Evolutionary conservation across 768 basidiomycete species (phyloP).

Genomic region (Hygrophorus pudorinus): DNA sequence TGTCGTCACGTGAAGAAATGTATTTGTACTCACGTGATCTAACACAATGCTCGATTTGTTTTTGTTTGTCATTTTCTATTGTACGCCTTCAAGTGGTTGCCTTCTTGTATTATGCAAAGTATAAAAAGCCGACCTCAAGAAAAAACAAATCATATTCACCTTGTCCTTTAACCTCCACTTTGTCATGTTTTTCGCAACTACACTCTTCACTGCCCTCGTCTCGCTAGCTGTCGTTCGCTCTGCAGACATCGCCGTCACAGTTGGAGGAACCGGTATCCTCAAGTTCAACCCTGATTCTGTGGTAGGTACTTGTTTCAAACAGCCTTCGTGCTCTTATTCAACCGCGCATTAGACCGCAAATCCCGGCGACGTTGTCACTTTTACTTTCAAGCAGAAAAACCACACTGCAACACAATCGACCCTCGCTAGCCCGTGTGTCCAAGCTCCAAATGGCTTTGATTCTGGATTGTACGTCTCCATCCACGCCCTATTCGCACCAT

Average conservation of each 20-base stretch:
- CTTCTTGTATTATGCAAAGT: too few species aligned
- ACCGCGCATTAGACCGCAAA: constrained; percentile 27
- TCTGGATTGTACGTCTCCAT: constrained; percentile 44
- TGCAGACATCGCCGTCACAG: constrained; percentile 32
- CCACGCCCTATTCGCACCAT: neutral
- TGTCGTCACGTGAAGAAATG: too few species aligned
- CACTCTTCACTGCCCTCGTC: constrained; percentile 7
- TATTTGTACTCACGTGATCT: too few species aligned
- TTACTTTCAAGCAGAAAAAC: constrained; percentile 47
- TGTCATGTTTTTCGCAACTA: neutral
- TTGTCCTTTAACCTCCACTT: neutral
- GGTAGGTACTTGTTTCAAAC: constrained; percentile 18
- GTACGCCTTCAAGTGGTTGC: too few species aligned
- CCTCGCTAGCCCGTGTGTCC: constrained; percentile 37
- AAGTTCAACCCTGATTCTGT: constrained; percentile 31
- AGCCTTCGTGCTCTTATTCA: neutral
- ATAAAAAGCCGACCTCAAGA: too few species aligned
- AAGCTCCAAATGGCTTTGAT: constrained; percentile 38
- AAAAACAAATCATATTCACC: neutral
- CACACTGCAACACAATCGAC: constrained; percentile 51
- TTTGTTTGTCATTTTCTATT: too few species aligned
- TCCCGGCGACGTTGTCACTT: constrained; percentile 36
- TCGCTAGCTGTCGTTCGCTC: constrained; percentile 22
- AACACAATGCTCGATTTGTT: too few species aligned
- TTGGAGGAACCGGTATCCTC: constrained; percentile 35